Evolutionary conservation across 192 early-diverging fungal genomes (phyloP), one percentile per base, ranked within the genome.

Genomic region (Mortierella hygrophila): DNA sequence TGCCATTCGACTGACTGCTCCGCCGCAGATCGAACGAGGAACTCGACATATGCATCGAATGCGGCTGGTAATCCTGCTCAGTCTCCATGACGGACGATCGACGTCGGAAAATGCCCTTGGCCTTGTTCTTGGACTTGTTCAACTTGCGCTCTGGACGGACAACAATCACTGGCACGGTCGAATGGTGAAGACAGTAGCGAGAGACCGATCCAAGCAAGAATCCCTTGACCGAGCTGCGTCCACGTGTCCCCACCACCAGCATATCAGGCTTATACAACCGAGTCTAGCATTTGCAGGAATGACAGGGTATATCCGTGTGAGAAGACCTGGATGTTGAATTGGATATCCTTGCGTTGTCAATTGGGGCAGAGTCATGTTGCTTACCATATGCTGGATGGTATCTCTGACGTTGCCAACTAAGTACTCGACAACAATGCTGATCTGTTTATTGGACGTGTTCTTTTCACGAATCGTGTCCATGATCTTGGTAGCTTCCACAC

Each of bases 171-270:
- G 94, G 94, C 7, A 94, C 90, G 1, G 90, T 86, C 40, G 90
- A 92, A 75, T 94, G 93, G 75, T 95, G 92, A 71, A 94, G 82
- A 76, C 93, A 93, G 49, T 94, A 94, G 32, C 92, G 90, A 7
- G 94, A 94, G 26, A 94, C 92, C 60, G 93, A 93, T 41, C 94
- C 94, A 73, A 94, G 90, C 38, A 95, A 87, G 76, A 93, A 92
- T 41, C 93, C 90, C 81, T 95, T 94, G 49, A 94, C 86, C 3
- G 91, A 88, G 29, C 91, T 92, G 16, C 93, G 90, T 29, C 94
- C 94, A 69, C 94, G 88, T n/a, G 94, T 93, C 68, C 94, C 94
- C 47, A 95, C 93, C 79, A 95, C 90, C 8, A 95, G 81, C 88
- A 94, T 91, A 16, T 93, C 91, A 42, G 94, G 94, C 52, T 95